Evolutionary conservation across 2,329 filamentous ascomycete species (phyloP).

Genomic region (Aspergillus neotritici): DNA sequence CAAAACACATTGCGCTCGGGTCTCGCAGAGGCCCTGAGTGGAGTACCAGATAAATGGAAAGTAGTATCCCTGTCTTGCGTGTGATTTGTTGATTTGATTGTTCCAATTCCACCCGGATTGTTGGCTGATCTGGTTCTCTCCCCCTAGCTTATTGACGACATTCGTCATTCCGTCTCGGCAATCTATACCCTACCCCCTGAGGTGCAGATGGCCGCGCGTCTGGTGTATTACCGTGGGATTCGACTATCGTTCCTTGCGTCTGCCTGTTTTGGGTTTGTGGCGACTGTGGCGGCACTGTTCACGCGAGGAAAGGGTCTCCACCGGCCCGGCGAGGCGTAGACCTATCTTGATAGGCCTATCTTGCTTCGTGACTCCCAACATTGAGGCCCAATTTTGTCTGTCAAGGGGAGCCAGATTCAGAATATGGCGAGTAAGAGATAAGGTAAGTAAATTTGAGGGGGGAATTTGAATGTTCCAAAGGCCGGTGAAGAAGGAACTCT

Average conservation of each 20-base stretch:
- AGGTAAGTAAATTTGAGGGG: too few relatives aligned
- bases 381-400: too few relatives aligned
- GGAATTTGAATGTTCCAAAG: too few relatives aligned
- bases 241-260: slow-evolving; percentile 53
- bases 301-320: slow-evolving; percentile 35
- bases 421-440: too few relatives aligned
- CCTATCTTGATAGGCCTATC: too few relatives aligned
- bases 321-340: background rate
- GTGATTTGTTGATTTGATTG: background rate
- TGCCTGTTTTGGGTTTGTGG: slow-evolving; percentile 48
- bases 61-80: slow-evolving; percentile 38
- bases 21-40: slow-evolving; percentile 50
- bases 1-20: slow-evolving; percentile 56
- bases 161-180: slow-evolving; percentile 56
- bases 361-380: too few relatives aligned
- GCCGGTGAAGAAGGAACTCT: too few relatives aligned
- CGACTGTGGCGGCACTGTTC: slow-evolving; percentile 46
- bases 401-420: too few relatives aligned
- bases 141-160: slow-evolving; percentile 54
- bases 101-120: background rate
- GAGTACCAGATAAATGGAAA: slow-evolving; percentile 54
- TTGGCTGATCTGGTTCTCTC: slow-evolving; percentile 22
- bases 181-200: slow-evolving; percentile 52
- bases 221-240: slow-evolving; percentile 58
- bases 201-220: slow-evolving; percentile 50